These are phyloP conservation scores for Penicillium ochrochloron DNA, from an alignment of 495 filamentous ascomycete species.

Conservation along the genomic window DNA sequence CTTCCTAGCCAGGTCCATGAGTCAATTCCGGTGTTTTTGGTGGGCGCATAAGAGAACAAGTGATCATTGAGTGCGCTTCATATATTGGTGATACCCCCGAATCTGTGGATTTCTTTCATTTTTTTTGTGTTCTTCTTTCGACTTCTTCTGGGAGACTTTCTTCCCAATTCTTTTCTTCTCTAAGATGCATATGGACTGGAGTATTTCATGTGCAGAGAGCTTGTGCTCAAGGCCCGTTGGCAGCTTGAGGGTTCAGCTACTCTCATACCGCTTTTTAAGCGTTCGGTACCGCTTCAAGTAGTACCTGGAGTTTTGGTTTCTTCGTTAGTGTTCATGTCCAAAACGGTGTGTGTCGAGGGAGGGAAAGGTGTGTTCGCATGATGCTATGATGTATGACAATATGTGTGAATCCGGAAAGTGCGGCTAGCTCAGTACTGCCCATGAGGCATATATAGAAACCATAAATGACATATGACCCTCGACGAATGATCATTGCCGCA, in stretches of 20 bases:
- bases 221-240: conserved; percentile 18
- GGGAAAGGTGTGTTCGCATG: conserved; percentile 31
- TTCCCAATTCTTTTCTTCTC: conserved; percentile 25
- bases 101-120: conserved; percentile 24
- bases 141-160: conserved; percentile 13
- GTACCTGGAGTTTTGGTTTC: conserved; percentile 63
- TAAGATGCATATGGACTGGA: conserved; percentile 23
- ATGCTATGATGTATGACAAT: conserved; percentile 40
- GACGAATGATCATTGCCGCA: conserved; percentile 11
- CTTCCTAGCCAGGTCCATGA: conserved; percentile 14
- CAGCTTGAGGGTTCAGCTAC: conserved; percentile 32
- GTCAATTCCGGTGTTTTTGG: conserved; percentile 34
- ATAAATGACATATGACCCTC: conserved; percentile 22
- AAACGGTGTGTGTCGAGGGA: conserved; percentile 13
- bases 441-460: conserved; percentile 15
- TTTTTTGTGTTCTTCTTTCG: conserved; percentile 31
- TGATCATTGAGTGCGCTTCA: conserved; percentile 45
- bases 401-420: conserved; percentile 20
- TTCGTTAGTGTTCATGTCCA: conserved; percentile 20
- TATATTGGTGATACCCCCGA: conserved; percentile 55
- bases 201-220: conserved; percentile 12
- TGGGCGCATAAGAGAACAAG: conserved; percentile 34
- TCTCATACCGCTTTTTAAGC: conserved; percentile 80
- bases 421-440: conserved; percentile 17
- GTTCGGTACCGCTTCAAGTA: conserved; percentile 93